These are phyloP conservation scores for Umbelopsis sp. DNA, from an alignment of 192 early-diverging fungal genomes.

Conservation along the genomic window DNA sequence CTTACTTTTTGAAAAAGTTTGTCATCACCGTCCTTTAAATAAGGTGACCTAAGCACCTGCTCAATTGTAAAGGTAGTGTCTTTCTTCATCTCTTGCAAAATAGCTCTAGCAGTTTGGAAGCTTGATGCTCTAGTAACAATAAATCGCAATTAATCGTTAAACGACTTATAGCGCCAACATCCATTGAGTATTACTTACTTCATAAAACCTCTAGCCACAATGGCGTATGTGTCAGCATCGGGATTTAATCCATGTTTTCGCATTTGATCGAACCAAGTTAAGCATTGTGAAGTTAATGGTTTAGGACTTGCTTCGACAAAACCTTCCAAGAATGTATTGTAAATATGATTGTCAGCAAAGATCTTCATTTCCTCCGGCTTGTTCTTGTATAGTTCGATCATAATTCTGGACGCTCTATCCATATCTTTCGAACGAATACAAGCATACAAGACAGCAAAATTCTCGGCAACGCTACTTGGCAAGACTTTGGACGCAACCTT, in stretches of 20 bases:
- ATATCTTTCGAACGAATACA: constrained; percentile 75
- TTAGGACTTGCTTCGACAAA: constrained; percentile 55
- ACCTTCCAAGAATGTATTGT: constrained; percentile 86
- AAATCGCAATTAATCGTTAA: neutral
- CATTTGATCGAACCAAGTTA: constrained; percentile 75
- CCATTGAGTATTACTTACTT: constrained; percentile 41
- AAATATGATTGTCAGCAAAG: constrained; percentile 66
- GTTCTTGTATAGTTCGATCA: constrained; percentile 62
- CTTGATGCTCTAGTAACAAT: constrained; percentile 39
- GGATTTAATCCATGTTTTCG: constrained; percentile 60
- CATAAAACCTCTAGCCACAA: constrained; percentile 73
- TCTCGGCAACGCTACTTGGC: constrained; percentile 55
- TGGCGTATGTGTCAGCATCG: constrained; percentile 75
- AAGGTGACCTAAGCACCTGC: constrained; percentile 38
- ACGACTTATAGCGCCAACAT: constrained; percentile 14
- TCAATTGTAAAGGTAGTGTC: constrained; percentile 21
- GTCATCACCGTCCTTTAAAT: constrained; percentile 26
- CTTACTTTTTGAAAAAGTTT: constrained; percentile 1
- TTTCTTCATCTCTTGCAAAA: constrained; percentile 52
- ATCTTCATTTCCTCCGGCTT: constrained; percentile 73
- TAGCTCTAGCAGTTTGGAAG: constrained; percentile 46
- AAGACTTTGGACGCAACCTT: constrained; percentile 32
- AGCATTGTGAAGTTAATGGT: constrained; percentile 56
- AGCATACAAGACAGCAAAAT: constrained; percentile 79
- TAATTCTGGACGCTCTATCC: constrained; percentile 73